A percentile compares a stretch with the other conserved stretches of the same genome.
phyloP scores from a whole-genome alignment of 1,284 basidiomycete genomes.

The Puccinia triticina region DNA sequence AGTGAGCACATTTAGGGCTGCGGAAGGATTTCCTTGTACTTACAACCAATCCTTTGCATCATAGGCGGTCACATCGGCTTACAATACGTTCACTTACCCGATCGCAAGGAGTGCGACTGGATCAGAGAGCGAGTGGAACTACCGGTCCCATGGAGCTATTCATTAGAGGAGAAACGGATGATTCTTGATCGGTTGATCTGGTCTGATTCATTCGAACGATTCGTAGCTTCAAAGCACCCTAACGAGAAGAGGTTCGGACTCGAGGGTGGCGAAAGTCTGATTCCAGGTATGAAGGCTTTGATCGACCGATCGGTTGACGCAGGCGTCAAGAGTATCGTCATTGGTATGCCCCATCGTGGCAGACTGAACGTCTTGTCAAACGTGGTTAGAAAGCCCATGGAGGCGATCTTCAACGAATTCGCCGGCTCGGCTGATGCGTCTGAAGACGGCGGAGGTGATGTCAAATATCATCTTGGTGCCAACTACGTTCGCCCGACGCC shows the following conservation, averaged over 20 bases:
- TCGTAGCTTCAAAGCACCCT: conserved; percentile 96
- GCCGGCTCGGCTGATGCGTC: conserved; percentile 72
- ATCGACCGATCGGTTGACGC: conserved; percentile 97
- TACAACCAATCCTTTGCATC: background rate
- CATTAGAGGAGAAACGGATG: conserved; percentile 96
- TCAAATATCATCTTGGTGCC: conserved; percentile 97
- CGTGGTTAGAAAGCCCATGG: conserved; percentile 96
- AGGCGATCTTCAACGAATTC: conserved; percentile 98
- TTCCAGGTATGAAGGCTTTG: conserved; percentile 98
- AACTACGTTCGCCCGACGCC: conserved; percentile 99
- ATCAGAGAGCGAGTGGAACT: conserved; percentile 94
- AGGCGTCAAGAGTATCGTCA: conserved; percentile 92
- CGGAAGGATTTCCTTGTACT: background rate
- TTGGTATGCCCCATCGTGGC: conserved; percentile 99
- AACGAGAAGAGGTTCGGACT: conserved; percentile 99
- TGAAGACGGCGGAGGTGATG: conserved; percentile 87
- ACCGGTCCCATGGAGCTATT: conserved; percentile 97
- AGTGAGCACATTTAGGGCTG: background rate
- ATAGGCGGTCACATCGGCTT: conserved; percentile 88
- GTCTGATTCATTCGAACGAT: conserved; percentile 99
- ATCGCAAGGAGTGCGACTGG: conserved; percentile 99
- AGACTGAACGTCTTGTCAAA: conserved; percentile 97
- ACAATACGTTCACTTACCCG: conserved; percentile 97
- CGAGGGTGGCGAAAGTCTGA: conserved; percentile 95
- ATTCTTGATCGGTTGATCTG: conserved; percentile 98